Evolutionary conservation across 805 yeast genomes (phyloP).

Genomic region (Cyberlindnera misumaiensis): DNA sequence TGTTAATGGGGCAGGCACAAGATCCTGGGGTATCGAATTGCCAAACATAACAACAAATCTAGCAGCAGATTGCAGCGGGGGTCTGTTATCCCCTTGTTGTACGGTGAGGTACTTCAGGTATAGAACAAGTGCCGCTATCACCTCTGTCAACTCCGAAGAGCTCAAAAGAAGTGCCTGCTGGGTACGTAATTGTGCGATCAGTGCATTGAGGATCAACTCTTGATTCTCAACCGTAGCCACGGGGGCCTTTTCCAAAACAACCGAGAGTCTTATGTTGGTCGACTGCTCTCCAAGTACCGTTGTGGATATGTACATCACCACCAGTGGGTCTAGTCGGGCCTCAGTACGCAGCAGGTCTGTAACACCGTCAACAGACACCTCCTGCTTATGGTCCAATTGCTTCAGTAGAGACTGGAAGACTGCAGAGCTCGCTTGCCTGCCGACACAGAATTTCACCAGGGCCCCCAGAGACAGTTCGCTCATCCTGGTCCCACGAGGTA

Average conservation of each 20-base stretch:
- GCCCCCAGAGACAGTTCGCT: slow-evolving; percentile 3
- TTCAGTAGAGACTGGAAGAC: slow-evolving; percentile 16
- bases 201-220: slow-evolving; percentile 11
- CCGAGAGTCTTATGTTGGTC: slow-evolving; percentile 8
- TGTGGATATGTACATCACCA: slow-evolving; percentile 11
- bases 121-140: slow-evolving; percentile 4
- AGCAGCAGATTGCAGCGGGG: slow-evolving; percentile 9
- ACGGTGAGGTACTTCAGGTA: slow-evolving; percentile 11
- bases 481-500: slow-evolving; percentile 1
- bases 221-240: slow-evolving; percentile 14
- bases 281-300: slow-evolving; percentile 9
- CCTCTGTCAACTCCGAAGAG: slow-evolving; percentile 13
- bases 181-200: slow-evolving; percentile 11
- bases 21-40: slow-evolving; percentile 7
- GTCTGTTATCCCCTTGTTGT: neutral
- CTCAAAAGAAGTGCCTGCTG: slow-evolving; percentile 8
- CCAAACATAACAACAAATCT: slow-evolving; percentile 11
- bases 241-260: slow-evolving; percentile 7
- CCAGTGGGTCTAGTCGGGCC: slow-evolving; percentile 16
- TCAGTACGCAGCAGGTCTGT: slow-evolving; percentile 4
- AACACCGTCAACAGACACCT: slow-evolving; percentile 12
- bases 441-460: slow-evolving; percentile 14
- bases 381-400: slow-evolving; percentile 19
- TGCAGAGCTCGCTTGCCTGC: slow-evolving; percentile 9
- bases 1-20: slow-evolving; percentile 2